These are phyloP conservation scores for Tympanopsis confertula DNA, from an alignment of 2,329 filamentous ascomycete genomes.

Conservation along the genomic window DNA sequence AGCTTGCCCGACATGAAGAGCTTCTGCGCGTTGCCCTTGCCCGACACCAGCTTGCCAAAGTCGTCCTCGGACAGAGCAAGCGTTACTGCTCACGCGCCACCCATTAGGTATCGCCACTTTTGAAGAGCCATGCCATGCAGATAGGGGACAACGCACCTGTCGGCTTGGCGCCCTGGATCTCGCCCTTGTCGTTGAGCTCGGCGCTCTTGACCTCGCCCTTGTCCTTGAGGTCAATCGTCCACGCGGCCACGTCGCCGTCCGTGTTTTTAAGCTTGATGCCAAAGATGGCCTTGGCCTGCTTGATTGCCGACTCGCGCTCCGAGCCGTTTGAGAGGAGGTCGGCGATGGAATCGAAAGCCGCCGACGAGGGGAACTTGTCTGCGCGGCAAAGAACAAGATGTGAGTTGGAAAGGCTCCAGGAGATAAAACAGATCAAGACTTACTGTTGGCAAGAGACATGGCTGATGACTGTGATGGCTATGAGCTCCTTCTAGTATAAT, in stretches of 20 bases:
- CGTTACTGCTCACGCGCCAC: no score
- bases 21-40: conserved; percentile 57
- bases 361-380: conserved; percentile 50
- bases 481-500: no score
- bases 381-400: conserved; percentile 1
- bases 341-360: conserved; percentile 53
- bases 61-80: conserved; percentile 47
- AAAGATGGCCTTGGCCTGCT: conserved; percentile 50
- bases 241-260: conserved; percentile 39
- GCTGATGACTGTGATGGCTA: no score
- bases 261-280: conserved; percentile 54
- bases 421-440: background rate
- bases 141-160: background rate
- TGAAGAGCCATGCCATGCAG: background rate
- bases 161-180: conserved; percentile 18
- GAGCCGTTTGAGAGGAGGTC: conserved; percentile 38
- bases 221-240: conserved; percentile 59
- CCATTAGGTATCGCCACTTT: no score
- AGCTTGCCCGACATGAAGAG: conserved; percentile 61
- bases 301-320: conserved; percentile 46
- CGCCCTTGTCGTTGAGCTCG: conserved; percentile 52
- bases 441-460: background rate
- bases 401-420: background rate
- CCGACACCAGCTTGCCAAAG: conserved; percentile 45
- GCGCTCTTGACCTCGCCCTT: conserved; percentile 35